Base-by-base conservation (phyloP, 257 asterid species). In the Ligustrum vulgare region DNA sequence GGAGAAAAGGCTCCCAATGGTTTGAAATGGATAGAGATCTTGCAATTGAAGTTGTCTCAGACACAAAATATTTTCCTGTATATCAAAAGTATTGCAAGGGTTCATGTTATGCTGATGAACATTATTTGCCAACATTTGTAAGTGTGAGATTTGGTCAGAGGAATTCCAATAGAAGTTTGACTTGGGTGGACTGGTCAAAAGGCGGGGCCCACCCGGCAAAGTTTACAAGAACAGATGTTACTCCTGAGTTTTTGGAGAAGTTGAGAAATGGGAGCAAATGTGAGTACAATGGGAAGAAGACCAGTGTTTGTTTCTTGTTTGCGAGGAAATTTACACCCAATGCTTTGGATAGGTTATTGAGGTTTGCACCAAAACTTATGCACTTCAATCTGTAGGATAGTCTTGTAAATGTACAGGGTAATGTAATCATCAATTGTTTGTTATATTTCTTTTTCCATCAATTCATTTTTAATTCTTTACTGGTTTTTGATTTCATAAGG, bases 1-100 rank as follows among this genome's bases (percentile, higher is more conserved):
- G 99, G 99, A 62, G 93, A 25, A 94, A 94, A 41, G 99, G 98
- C 34, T 87, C 98, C 37, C 97, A 94, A 47, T 94, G 98, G 99
- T 94, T 94, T 12, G 89, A 72, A 18, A 86, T 89, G 62, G 93
- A 89, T 33, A 77, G 96, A 11, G 79, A 60, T 18, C 89, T 92
- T 0, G 98, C 98, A 2, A 0, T 89, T 2, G 98, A 92, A 74
- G 86, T 94, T 0, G 51, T 92, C 13, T 75, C 93, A 0, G 99
- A 94, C 64, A 75, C 9, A 4, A 70, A 36, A 0, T 88, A 87
- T 69, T 92, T 91, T 28, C 79, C 89, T 0, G 39, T 79, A 1
- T 94, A 85, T 43, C 86, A 80, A 16, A 45, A 67, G 0, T 65
- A 86, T 31, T 94, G 99, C 71, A 77, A 41, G 0, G 89, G 90